Conservation (phyloP, 2,329 filamentous ascomycete genomes). For the Fusarium anguioides region DNA sequence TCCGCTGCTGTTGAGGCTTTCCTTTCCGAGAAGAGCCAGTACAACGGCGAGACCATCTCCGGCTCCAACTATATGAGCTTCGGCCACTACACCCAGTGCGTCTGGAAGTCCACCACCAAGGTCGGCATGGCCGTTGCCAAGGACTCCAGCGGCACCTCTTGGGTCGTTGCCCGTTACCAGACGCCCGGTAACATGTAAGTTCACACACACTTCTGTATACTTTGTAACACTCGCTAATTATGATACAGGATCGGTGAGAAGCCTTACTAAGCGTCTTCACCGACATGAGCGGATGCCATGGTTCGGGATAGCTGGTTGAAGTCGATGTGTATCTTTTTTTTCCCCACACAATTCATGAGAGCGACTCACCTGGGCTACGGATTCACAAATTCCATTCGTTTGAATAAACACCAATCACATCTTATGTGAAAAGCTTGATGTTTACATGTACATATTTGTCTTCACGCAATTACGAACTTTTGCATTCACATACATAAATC, state of each 20-base stretch:
- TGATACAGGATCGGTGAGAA: constrained; percentile 33
- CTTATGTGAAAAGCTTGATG: constrained; percentile 19
- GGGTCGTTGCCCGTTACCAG: constrained; percentile 42
- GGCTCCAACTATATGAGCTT: constrained; percentile 38
- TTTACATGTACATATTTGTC: constrained; percentile 21
- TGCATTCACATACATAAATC: background rate
- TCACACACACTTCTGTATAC: no score
- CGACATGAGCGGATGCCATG: constrained; percentile 5
- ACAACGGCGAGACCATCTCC: constrained; percentile 36
- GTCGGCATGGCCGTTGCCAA: constrained; percentile 40
- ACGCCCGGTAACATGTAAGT: constrained; percentile 44
- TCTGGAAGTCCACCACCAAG: constrained; percentile 44
- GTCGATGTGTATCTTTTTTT: constrained; percentile 35
- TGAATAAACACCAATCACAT: constrained; percentile 21
- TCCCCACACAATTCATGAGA: constrained; percentile 20
- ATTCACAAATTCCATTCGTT: constrained; percentile 26
- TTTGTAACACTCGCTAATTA: constrained; percentile 4
- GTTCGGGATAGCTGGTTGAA: constrained; percentile 13
- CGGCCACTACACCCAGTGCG: constrained; percentile 43
- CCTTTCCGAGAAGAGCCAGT: constrained; percentile 40
- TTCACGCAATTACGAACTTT: constrained; percentile 14
- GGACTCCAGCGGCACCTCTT: constrained; percentile 30
- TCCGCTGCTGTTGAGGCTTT: constrained; percentile 37
- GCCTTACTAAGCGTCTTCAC: constrained; percentile 32
- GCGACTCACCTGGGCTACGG: constrained; percentile 25